These are phyloP conservation scores for Rhodotorula toruloides DNA, from an alignment of 768 basidiomycete species.

Conservation along the genomic window DNA sequence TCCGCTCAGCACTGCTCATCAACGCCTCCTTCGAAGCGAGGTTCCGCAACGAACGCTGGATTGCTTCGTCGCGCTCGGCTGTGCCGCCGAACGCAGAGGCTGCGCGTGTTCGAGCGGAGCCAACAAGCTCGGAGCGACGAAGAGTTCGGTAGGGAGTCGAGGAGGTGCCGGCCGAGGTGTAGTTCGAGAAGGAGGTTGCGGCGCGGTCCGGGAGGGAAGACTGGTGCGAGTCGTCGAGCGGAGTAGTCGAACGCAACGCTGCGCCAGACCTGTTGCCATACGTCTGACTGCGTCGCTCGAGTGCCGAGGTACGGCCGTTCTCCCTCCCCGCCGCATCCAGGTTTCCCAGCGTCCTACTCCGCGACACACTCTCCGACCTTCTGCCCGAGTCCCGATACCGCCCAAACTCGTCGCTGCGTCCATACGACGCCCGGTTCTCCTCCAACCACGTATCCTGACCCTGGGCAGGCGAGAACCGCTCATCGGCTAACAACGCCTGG, in stretches of 20 bases:
- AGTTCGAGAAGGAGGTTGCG: too few species aligned
- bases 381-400: too few species aligned
- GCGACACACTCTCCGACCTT: not conserved
- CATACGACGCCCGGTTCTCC: not conserved
- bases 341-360: conserved; percentile 13
- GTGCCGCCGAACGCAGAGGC: conserved; percentile 18
- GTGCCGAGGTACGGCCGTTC: not conserved
- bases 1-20: not conserved
- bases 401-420: conserved; percentile 20
- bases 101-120: conserved; percentile 1
- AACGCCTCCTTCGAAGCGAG: too few species aligned
- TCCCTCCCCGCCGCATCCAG: not conserved
- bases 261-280: not conserved
- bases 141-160: too few species aligned
- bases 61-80: not conserved
- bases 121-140: conserved; percentile 9
- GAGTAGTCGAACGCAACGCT: too few species aligned
- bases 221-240: not conserved
- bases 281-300: not conserved
- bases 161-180: too few species aligned
- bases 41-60: too few species aligned
- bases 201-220: not conserved
- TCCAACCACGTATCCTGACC: not conserved
- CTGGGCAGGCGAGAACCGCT: too few species aligned
- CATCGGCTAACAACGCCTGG: not conserved